Conservation (phyloP, 2,329 filamentous ascomycete genomes). For the Monilinia aucupariae region DNA sequence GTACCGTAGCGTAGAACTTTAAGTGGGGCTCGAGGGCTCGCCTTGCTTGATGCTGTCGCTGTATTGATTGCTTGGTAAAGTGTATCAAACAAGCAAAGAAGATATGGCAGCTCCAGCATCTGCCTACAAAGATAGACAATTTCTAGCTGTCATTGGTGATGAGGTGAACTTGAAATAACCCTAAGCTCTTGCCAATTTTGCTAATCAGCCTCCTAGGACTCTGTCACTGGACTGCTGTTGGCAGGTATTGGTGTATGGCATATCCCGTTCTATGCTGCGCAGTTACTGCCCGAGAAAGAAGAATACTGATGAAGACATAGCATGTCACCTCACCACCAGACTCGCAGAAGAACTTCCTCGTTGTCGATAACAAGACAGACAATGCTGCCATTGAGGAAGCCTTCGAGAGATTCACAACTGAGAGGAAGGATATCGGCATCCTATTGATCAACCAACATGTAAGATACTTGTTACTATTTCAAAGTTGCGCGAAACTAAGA, state of each 20-base stretch:
- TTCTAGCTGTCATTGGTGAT: constrained; percentile 95
- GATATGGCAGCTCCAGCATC: constrained; percentile 55
- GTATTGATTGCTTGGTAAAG: constrained; percentile 14
- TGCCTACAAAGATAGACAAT: constrained; percentile 78
- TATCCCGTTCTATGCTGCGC: not conserved
- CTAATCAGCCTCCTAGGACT: constrained; percentile 59
- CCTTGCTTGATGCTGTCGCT: constrained; percentile 14
- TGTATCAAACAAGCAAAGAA: constrained; percentile 11
- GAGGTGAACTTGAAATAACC: constrained; percentile 53
- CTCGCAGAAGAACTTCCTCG: constrained; percentile 93
- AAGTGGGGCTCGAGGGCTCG: constrained; percentile 14
- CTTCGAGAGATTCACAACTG: constrained; percentile 81
- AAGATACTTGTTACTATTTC: constrained; percentile 30
- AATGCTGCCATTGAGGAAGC: constrained; percentile 79
- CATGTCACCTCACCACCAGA: constrained; percentile 87
- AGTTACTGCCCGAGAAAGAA: not conserved
- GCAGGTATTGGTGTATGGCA: constrained; percentile 82
- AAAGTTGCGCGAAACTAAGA: not conserved
- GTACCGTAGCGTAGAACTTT: constrained; percentile 2
- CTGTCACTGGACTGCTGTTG: constrained; percentile 89
- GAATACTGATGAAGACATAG: constrained; percentile 42
- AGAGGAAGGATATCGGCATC: constrained; percentile 95
- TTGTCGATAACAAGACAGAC: constrained; percentile 92
- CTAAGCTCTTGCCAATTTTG: constrained; percentile 14
- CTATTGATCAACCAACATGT: constrained; percentile 98